Percentiles rank a stretch among this genome's conserved stretches.
Conservation (phyloP, 805 yeast species). For the Zygosaccharomyces bailii region DNA sequence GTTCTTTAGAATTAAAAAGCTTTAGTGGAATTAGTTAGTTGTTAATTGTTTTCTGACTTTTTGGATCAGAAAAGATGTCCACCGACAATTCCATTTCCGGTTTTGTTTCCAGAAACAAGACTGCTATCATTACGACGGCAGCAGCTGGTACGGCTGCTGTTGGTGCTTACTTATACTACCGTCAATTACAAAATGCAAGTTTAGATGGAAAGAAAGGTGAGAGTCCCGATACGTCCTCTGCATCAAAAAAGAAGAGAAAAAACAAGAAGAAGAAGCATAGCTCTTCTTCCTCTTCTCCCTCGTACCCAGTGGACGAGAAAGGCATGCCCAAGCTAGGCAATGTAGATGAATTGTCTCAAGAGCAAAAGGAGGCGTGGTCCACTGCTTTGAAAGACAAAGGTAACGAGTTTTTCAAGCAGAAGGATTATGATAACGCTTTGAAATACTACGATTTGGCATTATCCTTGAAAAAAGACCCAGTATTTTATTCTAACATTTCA, state of each 20-base stretch:
- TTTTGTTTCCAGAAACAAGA: conserved; percentile 45
- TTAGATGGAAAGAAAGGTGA: conserved; percentile 9
- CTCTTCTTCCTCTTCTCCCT: conserved; percentile 28
- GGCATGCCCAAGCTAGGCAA: conserved; percentile 58
- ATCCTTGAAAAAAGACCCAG: conserved; percentile 72
- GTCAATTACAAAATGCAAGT: conserved; percentile 31
- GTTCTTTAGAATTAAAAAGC: background rate
- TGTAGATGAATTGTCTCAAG: conserved; percentile 44
- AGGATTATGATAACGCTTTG: conserved; percentile 72
- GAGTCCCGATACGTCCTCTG: conserved; percentile 20
- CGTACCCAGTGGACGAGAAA: conserved; percentile 50
- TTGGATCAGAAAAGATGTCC: conserved; percentile 14
- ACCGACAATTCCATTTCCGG: conserved; percentile 29
- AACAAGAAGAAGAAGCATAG: conserved; percentile 35
- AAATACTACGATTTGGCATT: conserved; percentile 77
- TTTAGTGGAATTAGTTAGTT: background rate
- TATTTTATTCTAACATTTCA: conserved; percentile 91
- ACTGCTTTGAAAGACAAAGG: conserved; percentile 84
- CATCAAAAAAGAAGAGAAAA: conserved; percentile 43
- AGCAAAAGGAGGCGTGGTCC: conserved; percentile 62
- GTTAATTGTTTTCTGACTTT: background rate
- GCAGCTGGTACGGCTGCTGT: conserved; percentile 63
- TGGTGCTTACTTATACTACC: conserved; percentile 54
- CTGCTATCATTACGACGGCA: conserved; percentile 60
- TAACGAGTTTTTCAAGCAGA: conserved; percentile 67